Conservation (phyloP, 345 rosid genomes). For the Populus euphratica region DNA sequence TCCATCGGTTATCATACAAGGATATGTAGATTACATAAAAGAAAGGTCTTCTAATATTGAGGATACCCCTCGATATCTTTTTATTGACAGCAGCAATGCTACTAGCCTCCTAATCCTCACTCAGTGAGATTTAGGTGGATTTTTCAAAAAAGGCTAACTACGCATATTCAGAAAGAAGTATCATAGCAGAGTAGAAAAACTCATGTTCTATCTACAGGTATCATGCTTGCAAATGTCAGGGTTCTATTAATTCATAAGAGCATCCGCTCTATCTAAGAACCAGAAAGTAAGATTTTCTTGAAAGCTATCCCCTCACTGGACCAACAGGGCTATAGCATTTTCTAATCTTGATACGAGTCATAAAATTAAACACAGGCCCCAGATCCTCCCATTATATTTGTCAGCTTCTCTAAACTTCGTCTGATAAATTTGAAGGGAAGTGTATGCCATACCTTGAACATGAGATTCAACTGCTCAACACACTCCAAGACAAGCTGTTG, state of each 20-base stretch:
- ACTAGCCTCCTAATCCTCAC: background rate
- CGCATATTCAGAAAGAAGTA: background rate
- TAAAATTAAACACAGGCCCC: background rate
- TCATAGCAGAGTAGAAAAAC: background rate
- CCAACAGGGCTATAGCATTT: background rate
- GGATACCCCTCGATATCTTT: background rate
- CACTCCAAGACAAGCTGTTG: slow-evolving; percentile 84
- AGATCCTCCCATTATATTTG: background rate
- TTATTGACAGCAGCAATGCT: background rate
- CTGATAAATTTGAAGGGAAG: background rate
- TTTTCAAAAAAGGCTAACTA: background rate
- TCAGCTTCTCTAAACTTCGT: background rate
- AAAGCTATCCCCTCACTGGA: background rate
- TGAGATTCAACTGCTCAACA: slow-evolving; percentile 87
- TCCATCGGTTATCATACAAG: background rate
- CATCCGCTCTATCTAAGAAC: background rate
- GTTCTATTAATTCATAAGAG: background rate
- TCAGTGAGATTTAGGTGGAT: background rate
- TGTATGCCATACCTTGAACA: slow-evolving; percentile 69
- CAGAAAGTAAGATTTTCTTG: background rate
- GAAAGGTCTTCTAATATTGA: background rate
- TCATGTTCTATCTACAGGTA: background rate
- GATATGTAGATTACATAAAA: background rate
- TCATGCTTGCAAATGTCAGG: background rate
- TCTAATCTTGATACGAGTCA: background rate